A percentile compares a stretch with the other conserved stretches of the same genome.
Conservation (phyloP, 768 basidiomycete genomes). For the Mycena filopes region DNA sequence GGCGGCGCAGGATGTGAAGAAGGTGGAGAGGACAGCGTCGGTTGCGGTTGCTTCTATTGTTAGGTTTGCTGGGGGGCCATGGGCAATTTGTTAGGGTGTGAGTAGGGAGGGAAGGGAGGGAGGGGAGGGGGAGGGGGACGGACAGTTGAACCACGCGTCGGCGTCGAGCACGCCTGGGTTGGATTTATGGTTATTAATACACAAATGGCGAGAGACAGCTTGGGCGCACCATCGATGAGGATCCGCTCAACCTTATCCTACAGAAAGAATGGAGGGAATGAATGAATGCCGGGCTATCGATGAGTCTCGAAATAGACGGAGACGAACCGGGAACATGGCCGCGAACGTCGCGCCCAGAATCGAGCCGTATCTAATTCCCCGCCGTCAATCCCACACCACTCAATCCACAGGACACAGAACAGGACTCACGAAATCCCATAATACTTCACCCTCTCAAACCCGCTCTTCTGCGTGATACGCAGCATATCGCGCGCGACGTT, state of each 20-base stretch:
- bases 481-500: conserved; percentile 54
- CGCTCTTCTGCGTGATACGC: conserved; percentile 44
- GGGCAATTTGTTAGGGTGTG: no score
- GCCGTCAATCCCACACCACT: background rate
- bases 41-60: conserved; percentile 37
- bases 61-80: conserved; percentile 33
- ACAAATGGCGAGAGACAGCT: background rate
- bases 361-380: conserved; percentile 38
- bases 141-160: conserved; percentile 36
- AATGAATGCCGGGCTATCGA: no score
- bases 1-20: conserved; percentile 37
- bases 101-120: conserved; percentile 2
- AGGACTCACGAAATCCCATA: conserved; percentile 42
- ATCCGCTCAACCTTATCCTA: conserved; percentile 47
- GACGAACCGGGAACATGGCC: conserved; percentile 46
- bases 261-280: background rate
- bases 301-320: background rate
- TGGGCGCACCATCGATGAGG: conserved; percentile 42
- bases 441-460: conserved; percentile 45
- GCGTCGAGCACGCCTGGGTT: conserved; percentile 32
- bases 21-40: conserved; percentile 36
- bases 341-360: conserved; percentile 47
- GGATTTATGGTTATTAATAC: background rate
- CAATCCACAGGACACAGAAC: background rate
- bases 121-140: conserved; percentile 22